Base-by-base conservation (phyloP, 2,329 filamentous ascomycete genomes). In the Botryosphaeria agaves region DNA sequence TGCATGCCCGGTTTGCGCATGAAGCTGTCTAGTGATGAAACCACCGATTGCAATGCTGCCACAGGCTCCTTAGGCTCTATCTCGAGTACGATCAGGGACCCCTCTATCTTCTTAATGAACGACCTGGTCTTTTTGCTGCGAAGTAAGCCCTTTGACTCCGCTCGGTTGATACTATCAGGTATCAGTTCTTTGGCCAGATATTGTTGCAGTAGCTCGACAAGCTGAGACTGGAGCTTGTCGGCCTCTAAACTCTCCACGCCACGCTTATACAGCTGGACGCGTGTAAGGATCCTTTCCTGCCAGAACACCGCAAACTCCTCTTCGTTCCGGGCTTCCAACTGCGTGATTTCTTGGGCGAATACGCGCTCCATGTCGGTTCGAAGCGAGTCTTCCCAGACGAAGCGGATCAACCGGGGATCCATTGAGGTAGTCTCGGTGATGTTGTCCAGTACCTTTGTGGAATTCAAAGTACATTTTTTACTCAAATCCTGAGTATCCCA, bases 151-250 rank as follows among this genome's bases (percentile, higher is more conserved):
- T 51, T 48, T 4, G 45, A 35, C 3, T 43, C 36, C 5, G 49
- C 48, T 34, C 49, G 52, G 3, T 42, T 21, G 3, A 51, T 19
- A 3, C 43, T 36, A 7, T 52, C 50, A 1, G 50, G 45, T 1
- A 55, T 17, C 5, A 54, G 42, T 5, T 55, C 52, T 31, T 46
- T 48, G 11, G 38, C 36, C 7, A 48, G 18, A 29, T 54, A 47
- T 3, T 36, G 31, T 3, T 42, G 34, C 3, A 55, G 39, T 3
- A 55, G 30, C 5, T 52, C 46, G 4, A 40, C 35, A 6, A 56
- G 42, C 29, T 54, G 50, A n/a, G 41, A 41, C 17, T 36, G 41
- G 1, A 56, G 34, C 27, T 49, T 55, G 8, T 36, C 16, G 18
- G 53, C 51, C 0, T 38, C 26, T 15, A 53, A 32, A 9, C 33